Evolutionary conservation across 257 asterid genomes (phyloP).

Genomic region (Lycium ferocissimum): DNA sequence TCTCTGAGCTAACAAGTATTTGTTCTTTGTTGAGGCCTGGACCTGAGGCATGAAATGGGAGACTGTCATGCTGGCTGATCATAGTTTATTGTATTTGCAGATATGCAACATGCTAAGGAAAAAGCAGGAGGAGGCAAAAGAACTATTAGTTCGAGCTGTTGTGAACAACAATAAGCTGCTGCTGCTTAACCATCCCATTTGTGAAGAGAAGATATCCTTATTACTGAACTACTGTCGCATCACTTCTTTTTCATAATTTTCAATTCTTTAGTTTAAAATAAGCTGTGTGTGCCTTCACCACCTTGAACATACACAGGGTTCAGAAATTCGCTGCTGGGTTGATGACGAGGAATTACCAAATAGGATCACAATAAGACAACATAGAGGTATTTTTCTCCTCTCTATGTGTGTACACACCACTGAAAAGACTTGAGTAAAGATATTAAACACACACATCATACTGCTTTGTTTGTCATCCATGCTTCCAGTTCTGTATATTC

Average conservation of each 20-base stretch:
- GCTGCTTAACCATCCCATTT: conserved; percentile 74
- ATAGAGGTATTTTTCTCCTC: conserved; percentile 29
- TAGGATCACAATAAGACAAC: conserved; percentile 11
- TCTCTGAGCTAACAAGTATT: background rate
- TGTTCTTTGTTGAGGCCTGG: background rate
- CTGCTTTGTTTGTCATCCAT: conserved; percentile 17
- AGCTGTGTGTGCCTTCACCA: conserved; percentile 54
- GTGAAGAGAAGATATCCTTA: conserved; percentile 88
- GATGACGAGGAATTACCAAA: conserved; percentile 26
- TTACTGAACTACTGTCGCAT: background rate
- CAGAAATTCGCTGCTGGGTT: conserved; percentile 61
- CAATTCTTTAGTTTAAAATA: conserved; percentile 15
- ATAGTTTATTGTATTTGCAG: conserved; percentile 49
- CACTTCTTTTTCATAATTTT: conserved; percentile 20
- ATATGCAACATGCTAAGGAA: conserved; percentile 77
- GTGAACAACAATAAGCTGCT: conserved; percentile 85
- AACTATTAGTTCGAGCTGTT: conserved; percentile 66
- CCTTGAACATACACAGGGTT: conserved; percentile 58
- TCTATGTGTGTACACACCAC: background rate
- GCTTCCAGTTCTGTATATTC: background rate
- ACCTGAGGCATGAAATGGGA: conserved; percentile 23
- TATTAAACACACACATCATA: background rate
- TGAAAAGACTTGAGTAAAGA: conserved; percentile 5
- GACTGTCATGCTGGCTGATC: conserved; percentile 13
- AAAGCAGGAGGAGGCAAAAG: conserved; percentile 86